phyloP scores from a whole-genome alignment of 2,329 filamentous ascomycete genomes.

The Coniochaeta sp. region DNA sequence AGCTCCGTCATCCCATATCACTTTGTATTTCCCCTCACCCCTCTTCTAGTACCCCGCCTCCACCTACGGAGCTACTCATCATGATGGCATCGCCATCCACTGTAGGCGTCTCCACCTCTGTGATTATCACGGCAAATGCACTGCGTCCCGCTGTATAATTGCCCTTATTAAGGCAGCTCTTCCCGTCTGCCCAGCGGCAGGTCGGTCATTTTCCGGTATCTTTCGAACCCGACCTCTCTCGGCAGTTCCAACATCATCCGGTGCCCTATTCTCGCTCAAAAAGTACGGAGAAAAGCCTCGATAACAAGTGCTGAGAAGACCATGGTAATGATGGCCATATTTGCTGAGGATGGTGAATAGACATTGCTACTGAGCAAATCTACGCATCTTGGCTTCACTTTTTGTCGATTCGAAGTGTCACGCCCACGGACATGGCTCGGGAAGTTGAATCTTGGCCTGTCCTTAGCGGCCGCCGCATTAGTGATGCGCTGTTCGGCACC shows the following conservation, averaged over 20 bases:
- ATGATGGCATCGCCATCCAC: neutral
- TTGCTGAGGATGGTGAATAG: too few species aligned
- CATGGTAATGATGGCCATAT: neutral
- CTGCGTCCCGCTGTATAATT: neutral
- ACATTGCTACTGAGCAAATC: too few species aligned
- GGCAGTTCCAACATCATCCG: neutral
- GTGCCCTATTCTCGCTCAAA: neutral
- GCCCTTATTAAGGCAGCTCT: neutral
- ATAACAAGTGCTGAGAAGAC: neutral
- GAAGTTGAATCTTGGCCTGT: neutral
- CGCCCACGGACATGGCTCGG: neutral
- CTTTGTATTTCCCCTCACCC: neutral
- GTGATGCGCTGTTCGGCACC: neutral
- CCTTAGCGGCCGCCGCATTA: neutral
- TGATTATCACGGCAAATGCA: neutral
- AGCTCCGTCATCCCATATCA: neutral
- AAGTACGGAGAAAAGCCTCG: too few species aligned
- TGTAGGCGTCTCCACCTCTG: neutral
- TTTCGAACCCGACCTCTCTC: neutral
- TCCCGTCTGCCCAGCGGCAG: neutral
- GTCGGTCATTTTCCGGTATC: constrained; percentile 3
- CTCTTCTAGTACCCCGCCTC: neutral
- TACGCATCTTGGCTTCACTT: neutral
- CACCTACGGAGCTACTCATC: neutral
- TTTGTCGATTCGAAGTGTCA: neutral